Base-by-base conservation (phyloP, 2,329 filamentous ascomycete species). In the Colletotrichum endophyticum region DNA sequence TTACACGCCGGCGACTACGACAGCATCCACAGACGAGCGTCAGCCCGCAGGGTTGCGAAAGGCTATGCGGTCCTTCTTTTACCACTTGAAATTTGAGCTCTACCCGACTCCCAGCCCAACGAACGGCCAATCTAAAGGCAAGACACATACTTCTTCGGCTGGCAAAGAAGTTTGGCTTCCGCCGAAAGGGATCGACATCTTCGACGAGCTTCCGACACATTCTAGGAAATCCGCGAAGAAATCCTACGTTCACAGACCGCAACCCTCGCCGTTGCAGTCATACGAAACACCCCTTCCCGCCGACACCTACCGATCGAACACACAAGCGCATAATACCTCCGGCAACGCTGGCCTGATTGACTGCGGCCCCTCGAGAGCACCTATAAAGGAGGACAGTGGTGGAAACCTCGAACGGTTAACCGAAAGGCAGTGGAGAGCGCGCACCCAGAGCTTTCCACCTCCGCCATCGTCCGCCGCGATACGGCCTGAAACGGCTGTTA, bases 21-120 rank as follows among this genome's bases (percentile, higher is more conserved):
- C n/a, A 53, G 44, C 44, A 53, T 11, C 44, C 44, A 13, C 44
- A 53, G n/a, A 53, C 44, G 44, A 53, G 25, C 28, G 27, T 66
- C 67, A 30, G 64, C 70, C 62, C 49, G 56, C 19, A 27, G 71
- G 61, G 75, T 49, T 64, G 36, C 63, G 72, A 36, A 76, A 82
- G 82, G 86, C 81, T 85, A 92, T 92, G 91, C 89, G 89, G 86
- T 88, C 89, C 34, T 93, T 92, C 82, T 91, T 91, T 78, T 94
- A 93, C 80, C 92, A 94, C 79, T 81, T 94, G n/a, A 92, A 91
- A 79, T 89, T 94, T 80, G 92, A 94, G 85, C 87, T 94, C 57
- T 94, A 93, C 82, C 84, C 87, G 59, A 88, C 85, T 77, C 83
- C 87, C 63, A 83, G 85, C 67, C 86, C 87, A 6, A 81, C 80